Conservation (phyloP, 2,329 filamentous ascomycete genomes). For the Hypoxylon sp. region DNA sequence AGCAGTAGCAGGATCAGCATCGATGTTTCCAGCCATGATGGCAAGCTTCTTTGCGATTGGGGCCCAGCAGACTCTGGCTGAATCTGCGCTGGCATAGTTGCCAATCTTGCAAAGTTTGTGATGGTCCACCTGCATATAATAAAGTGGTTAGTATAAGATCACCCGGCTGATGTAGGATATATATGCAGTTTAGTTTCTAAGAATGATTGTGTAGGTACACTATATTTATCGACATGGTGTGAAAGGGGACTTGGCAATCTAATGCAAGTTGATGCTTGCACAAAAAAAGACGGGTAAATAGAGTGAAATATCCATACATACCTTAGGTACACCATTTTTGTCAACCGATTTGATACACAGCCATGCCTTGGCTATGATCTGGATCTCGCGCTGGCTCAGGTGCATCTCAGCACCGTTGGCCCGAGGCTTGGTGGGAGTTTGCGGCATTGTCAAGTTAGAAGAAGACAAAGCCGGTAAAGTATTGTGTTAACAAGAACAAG, state of each 20-base stretch:
- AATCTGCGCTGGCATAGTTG: slow-evolving; percentile 37
- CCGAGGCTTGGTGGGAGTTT: slow-evolving; percentile 22
- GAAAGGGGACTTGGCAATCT: too few relatives aligned
- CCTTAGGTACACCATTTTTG: slow-evolving; percentile 33
- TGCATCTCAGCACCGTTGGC: slow-evolving; percentile 4
- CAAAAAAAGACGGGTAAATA: not conserved
- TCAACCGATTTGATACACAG: slow-evolving; percentile 26
- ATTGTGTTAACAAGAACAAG: not conserved
- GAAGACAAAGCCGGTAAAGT: not conserved
- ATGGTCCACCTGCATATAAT: slow-evolving; percentile 26
- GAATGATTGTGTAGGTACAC: too few relatives aligned
- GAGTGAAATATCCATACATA: slow-evolving; percentile 26
- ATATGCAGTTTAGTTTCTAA: too few relatives aligned
- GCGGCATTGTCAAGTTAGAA: slow-evolving; percentile 11
- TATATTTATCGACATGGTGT: too few relatives aligned
- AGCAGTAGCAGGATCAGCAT: not conserved
- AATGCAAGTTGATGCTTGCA: not conserved
- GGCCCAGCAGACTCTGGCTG: slow-evolving; percentile 35
- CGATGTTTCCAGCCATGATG: not conserved
- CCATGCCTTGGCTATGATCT: slow-evolving; percentile 36
- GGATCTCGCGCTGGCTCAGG: slow-evolving; percentile 33
- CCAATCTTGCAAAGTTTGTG: slow-evolving; percentile 32
- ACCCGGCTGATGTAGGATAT: too few relatives aligned
- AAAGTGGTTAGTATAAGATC: not conserved
- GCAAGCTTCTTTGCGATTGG: slow-evolving; percentile 38